Conservation (phyloP, 164 flowering plant genomes). For the Magnolia sinica region DNA sequence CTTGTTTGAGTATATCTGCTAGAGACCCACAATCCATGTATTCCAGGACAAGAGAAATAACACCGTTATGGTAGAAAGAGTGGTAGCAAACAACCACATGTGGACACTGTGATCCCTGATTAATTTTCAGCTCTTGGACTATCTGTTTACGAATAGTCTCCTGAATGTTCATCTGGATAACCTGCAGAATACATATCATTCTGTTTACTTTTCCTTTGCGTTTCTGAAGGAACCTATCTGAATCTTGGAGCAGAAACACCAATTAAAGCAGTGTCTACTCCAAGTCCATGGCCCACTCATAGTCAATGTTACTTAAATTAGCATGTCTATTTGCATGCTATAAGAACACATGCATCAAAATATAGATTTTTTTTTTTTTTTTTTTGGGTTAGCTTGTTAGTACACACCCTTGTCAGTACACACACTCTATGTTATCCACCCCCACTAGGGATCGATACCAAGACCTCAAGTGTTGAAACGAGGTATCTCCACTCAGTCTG, state of each 20-base stretch:
- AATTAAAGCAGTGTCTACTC: neutral
- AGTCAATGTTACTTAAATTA: neutral
- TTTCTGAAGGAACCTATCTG: neutral
- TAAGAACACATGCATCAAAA: neutral
- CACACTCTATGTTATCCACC: no score
- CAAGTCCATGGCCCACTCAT: neutral
- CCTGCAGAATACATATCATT: slow-evolving; percentile 42
- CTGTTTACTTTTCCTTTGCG: neutral
- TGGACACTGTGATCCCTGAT: slow-evolving; percentile 83
- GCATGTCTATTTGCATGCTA: neutral
- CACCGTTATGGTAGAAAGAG: slow-evolving; percentile 96
- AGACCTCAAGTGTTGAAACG: no score
- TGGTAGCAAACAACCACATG: slow-evolving; percentile 87
- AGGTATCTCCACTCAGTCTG: no score
- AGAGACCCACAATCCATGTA: slow-evolving; percentile 99
- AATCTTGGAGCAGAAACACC: neutral
- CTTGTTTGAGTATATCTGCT: slow-evolving; percentile 77
- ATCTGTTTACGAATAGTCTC: slow-evolving; percentile 94
- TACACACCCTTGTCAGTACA: no score
- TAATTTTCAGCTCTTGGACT: slow-evolving; percentile 94
- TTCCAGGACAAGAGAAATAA: slow-evolving; percentile 87
- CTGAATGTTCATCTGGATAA: slow-evolving; percentile 91
- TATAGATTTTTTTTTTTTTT: no score
- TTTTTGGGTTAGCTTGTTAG: no score
- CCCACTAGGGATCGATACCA: no score